Evolutionary conservation across 208 protist species (phyloP).

Genomic region (Leishmania aethiopica): DNA sequence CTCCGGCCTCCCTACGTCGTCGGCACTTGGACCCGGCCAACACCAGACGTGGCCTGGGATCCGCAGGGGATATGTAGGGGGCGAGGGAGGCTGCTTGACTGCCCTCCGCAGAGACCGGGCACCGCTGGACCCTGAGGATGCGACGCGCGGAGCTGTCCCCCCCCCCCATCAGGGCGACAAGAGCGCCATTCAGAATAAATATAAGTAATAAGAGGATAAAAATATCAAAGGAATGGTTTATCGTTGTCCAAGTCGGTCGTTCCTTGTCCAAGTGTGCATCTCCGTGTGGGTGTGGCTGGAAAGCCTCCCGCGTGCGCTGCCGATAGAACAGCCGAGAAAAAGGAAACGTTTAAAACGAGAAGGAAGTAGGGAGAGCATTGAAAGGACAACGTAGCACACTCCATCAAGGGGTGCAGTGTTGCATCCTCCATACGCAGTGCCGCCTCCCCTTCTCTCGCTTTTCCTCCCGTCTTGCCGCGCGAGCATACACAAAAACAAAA

Average conservation of each 20-base stretch:
- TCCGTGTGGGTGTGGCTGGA: background rate
- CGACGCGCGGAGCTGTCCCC: background rate
- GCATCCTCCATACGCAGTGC: background rate
- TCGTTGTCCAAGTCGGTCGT: background rate
- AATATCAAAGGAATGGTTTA: background rate
- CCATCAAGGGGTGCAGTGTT: background rate
- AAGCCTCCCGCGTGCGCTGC: too few species aligned
- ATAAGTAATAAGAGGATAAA: background rate
- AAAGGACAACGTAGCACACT: background rate
- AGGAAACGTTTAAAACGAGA: background rate
- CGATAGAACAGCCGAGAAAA: background rate
- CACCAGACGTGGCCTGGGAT: constrained; percentile 37
- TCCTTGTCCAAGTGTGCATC: background rate
- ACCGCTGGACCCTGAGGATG: background rate
- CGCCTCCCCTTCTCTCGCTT: too few species aligned
- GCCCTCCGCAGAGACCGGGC: background rate
- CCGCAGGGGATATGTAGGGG: constrained; percentile 29
- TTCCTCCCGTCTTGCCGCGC: too few species aligned
- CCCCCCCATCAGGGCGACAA: background rate
- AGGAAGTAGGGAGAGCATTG: background rate
- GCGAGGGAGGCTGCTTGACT: background rate
- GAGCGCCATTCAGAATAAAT: background rate
- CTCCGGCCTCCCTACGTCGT: background rate
- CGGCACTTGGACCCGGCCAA: background rate
- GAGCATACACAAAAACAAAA: background rate